Percentiles rank a stretch among this genome's conserved stretches.
These are phyloP conservation scores for Nicotiana tabacum DNA, from an alignment of 257 asterid genomes.

Conservation along the genomic window DNA sequence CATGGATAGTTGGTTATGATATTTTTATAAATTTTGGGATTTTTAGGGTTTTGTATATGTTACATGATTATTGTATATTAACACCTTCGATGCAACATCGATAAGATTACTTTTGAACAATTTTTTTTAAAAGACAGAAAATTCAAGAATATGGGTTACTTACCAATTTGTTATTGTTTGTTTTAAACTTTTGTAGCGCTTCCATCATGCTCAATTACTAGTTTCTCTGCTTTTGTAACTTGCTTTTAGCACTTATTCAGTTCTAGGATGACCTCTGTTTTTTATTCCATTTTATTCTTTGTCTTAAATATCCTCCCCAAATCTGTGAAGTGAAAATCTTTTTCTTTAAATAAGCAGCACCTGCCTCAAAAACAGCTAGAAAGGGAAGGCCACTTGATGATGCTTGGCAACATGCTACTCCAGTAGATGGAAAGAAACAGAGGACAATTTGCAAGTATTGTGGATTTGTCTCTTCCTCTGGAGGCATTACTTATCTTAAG, in stretches of 20 bases:
- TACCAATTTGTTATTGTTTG: not conserved
- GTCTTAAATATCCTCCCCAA: not conserved
- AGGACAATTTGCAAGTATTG: constrained; percentile 45
- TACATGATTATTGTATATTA: not conserved
- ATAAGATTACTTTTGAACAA: not conserved
- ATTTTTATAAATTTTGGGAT: not conserved
- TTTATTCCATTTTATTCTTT: not conserved
- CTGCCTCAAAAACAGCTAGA: constrained; percentile 25
- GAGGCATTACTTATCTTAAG: constrained; percentile 54
- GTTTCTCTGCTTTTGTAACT: not conserved
- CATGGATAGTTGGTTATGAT: not conserved
- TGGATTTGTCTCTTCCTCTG: constrained; percentile 36
- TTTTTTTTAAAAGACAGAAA: not conserved
- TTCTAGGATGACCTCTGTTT: not conserved
- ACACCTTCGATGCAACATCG: constrained; percentile 2
- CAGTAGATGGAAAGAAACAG: constrained; percentile 46
- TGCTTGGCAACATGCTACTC: constrained; percentile 47
- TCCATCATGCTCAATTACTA: not conserved
- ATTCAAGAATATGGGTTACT: not conserved
- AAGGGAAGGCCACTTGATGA: constrained; percentile 53
- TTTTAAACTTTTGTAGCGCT: not conserved
- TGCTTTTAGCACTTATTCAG: not conserved
- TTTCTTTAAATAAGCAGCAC: constrained; percentile 10
- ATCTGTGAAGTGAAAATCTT: not conserved
- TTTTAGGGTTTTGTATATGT: not conserved